These are phyloP conservation scores for Cordyceps cicadae DNA, from an alignment of 2,329 filamentous ascomycete genomes.

Conservation along the genomic window DNA sequence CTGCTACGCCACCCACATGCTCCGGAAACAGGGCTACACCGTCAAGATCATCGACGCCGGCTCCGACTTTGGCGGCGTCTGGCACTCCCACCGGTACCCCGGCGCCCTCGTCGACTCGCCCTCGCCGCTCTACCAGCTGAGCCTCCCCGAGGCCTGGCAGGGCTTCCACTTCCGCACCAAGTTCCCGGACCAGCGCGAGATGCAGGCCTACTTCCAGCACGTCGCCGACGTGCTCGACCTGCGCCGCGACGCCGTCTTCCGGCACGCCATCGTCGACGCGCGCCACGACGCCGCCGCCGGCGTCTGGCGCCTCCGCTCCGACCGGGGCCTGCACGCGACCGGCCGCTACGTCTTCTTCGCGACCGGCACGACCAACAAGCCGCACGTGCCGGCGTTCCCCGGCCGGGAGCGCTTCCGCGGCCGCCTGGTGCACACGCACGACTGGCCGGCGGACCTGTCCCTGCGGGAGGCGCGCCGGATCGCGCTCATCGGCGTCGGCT, in stretches of 20 bases:
- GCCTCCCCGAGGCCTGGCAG: constrained; percentile 30
- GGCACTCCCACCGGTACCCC: constrained; percentile 37
- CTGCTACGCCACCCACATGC: constrained; percentile 24
- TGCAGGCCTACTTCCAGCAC: constrained; percentile 38
- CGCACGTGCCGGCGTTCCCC: constrained; percentile 26
- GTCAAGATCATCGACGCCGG: constrained; percentile 31
- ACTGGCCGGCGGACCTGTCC: constrained; percentile 19
- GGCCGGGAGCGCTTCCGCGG: constrained; percentile 27
- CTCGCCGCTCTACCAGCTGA: constrained; percentile 28
- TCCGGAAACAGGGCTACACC: constrained; percentile 28
- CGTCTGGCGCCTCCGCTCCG: constrained; percentile 36
- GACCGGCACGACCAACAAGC: constrained; percentile 38
- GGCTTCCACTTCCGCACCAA: constrained; percentile 36
- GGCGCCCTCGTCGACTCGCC: constrained; percentile 33
- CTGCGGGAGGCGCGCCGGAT: constrained; percentile 21
- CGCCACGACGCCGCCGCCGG: constrained; percentile 27
- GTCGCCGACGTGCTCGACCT: constrained; percentile 35
- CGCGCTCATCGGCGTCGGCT: constrained; percentile 24
- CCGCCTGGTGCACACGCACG: constrained; percentile 21
- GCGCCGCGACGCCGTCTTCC: constrained; percentile 36
- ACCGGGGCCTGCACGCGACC: constrained; percentile 29
- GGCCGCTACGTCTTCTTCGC: constrained; percentile 37
- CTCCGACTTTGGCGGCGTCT: constrained; percentile 31
- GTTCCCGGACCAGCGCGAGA: constrained; percentile 31
- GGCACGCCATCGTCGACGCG: constrained; percentile 33